phyloP scores from a whole-genome alignment of 2,329 filamentous ascomycete species.

The Clarireedia sp. region DNA sequence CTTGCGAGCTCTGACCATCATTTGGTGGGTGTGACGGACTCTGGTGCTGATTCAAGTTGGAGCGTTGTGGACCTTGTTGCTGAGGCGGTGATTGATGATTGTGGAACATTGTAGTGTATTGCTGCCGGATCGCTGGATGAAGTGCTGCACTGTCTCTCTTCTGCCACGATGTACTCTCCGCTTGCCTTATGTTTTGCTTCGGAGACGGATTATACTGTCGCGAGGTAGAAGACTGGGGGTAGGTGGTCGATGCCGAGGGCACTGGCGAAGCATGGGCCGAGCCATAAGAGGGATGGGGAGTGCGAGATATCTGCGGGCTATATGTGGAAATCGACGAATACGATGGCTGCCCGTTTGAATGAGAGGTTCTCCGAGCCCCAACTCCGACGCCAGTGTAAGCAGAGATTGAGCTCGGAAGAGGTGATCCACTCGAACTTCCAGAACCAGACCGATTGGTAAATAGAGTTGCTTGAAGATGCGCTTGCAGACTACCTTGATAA shows the following conservation, averaged over 20 bases:
- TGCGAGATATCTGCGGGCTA: not conserved
- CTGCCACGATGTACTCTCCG: constrained; percentile 15
- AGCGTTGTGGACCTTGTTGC: not conserved
- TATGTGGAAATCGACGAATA: not conserved
- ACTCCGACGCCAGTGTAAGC: not conserved
- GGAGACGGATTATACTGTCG: constrained; percentile 11
- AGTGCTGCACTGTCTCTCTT: constrained; percentile 22
- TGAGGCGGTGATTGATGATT: constrained; percentile 11
- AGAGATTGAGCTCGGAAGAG: constrained; percentile 3
- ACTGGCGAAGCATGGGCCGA: constrained; percentile 5
- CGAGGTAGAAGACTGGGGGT: constrained; percentile 7
- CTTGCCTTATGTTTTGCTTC: constrained; percentile 6
- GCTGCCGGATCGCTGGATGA: constrained; percentile 34
- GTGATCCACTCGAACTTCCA: constrained; percentile 2
- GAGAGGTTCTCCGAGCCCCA: not conserved
- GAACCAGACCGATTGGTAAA: constrained; percentile 19
- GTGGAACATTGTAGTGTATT: constrained; percentile 24
- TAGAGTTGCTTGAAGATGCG: constrained; percentile 25
- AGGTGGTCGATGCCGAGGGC: not conserved
- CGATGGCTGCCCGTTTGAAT: not conserved
- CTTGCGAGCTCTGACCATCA: not conserved
- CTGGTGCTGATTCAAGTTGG: not conserved
- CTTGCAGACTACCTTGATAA: constrained; percentile 40
- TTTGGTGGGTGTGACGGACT: not conserved
- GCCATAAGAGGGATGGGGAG: not conserved